A percentile compares a stretch with the other conserved stretches of the same genome.
Conservation (phyloP, 768 basidiomycete genomes). For the Gloeostereum incarnatum region DNA sequence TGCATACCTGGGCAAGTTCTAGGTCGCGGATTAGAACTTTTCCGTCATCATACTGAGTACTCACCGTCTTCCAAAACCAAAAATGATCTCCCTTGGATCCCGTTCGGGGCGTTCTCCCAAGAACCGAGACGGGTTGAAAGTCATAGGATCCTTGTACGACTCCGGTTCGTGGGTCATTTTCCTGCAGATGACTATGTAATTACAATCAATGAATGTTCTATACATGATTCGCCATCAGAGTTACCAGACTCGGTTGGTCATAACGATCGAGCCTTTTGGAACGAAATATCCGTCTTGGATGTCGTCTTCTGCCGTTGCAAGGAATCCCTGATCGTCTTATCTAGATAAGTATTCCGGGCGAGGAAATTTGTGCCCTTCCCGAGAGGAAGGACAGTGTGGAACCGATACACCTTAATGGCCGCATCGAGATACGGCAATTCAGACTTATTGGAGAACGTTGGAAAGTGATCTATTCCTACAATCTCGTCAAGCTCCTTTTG, state of each 20-base stretch:
- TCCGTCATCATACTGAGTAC: too few species aligned
- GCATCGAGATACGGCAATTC: constrained; percentile 12
- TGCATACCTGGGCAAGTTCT: too few species aligned
- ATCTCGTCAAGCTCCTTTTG: constrained; percentile 12
- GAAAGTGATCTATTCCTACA: constrained; percentile 9
- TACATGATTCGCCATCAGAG: constrained; percentile 10
- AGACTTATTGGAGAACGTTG: constrained; percentile 9
- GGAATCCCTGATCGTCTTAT: constrained; percentile 3
- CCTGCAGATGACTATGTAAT: constrained; percentile 6
- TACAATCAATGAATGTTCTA: background rate
- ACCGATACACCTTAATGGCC: constrained; percentile 9
- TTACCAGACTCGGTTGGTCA: constrained; percentile 13
- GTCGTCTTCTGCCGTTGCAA: constrained; percentile 17
- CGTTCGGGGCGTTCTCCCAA: constrained; percentile 6
- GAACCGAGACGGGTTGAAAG: constrained; percentile 11
- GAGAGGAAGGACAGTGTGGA: constrained; percentile 9
- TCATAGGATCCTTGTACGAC: constrained; percentile 8
- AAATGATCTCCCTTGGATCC: constrained; percentile 8
- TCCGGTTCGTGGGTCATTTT: constrained; percentile 11
- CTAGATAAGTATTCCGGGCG: background rate
- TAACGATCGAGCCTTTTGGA: constrained; percentile 20
- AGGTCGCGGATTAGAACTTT: too few species aligned
- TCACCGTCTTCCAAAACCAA: constrained; percentile 9
- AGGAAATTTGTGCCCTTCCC: constrained; percentile 2
- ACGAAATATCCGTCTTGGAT: constrained; percentile 26